Evolutionary conservation across 148 eudicot genomes (phyloP), one percentile per base, ranked within the genome.

Genomic region (Arctostaphylos glauca): DNA sequence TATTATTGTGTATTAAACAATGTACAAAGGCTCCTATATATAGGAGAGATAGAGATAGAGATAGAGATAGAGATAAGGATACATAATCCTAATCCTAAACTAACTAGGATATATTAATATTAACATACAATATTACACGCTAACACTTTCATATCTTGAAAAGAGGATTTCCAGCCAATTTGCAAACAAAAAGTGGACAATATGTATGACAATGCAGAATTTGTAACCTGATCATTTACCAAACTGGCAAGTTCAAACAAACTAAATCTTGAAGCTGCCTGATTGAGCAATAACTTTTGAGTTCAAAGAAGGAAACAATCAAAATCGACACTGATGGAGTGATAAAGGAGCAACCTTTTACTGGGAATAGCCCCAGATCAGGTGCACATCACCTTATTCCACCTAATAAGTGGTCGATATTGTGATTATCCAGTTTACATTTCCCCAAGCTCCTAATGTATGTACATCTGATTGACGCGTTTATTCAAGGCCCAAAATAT

Each of bases 401-500:
- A 62, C 53, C 49, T 38, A 77, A 67, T 77, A 55, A 53, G 73
- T 48, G 23, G 80, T 53, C 18, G 50, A 50, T 31, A 7, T 43
- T 38, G 58, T 25, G 5, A n/a, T 25, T 59, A n/a, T 9, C 80
- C 1, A 56, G 47, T 41, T 16, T 77, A n/a, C 38, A 25, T 58
- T 73, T 74, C 19, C 67, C 14, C 60, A 44, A 47, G 46, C 54
- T 60, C 54, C n/a, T 76, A 31, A 62, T 31, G 78, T 46, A 31
- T 76, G 21, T 78, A 62, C 62, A 48, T 82, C 74, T 25, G 49
- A 43, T 66, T 83, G 38, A 25, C 38, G 81, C 75, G 66, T 38
- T 44, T 18, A 68, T 47, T 53, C 14, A 9, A 77, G 46, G 73
- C 81, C 14, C 31, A 66, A 54, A 70, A 49, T 47, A 70, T 48